phyloP scores from a whole-genome alignment of 495 filamentous ascomycete species.

The Melanomma pulvis-pyrius region DNA sequence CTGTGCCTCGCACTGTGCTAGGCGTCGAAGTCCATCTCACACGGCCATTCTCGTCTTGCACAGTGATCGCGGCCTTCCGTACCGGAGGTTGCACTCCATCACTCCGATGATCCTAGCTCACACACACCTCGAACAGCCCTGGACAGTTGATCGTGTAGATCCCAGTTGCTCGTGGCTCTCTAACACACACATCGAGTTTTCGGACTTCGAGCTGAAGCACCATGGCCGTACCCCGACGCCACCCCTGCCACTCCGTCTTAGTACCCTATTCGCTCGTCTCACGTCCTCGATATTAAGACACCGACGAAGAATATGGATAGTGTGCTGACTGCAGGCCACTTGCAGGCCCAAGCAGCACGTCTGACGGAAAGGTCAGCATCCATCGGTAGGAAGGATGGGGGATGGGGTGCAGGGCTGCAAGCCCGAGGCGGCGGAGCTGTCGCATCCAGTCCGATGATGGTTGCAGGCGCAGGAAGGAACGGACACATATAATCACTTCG shows the following conservation, averaged over 20 bases:
- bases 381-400: neutral
- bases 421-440: constrained; percentile 24
- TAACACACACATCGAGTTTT: neutral
- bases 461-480: neutral
- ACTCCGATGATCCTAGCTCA: neutral
- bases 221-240: constrained; percentile 23
- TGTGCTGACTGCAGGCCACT: constrained; percentile 29
- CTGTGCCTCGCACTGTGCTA: neutral
- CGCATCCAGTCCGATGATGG: constrained; percentile 5
- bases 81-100: constrained; percentile 7
- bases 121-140: neutral
- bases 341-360: constrained; percentile 9
- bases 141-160: neutral
- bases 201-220: constrained; percentile 34
- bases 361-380: constrained; percentile 28
- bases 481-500: constrained; percentile 23
- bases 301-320: constrained; percentile 19
- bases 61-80: neutral
- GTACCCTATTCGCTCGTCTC: constrained; percentile 26
- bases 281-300: constrained; percentile 14
- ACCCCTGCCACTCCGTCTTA: constrained; percentile 24
- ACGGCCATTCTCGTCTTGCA: neutral
- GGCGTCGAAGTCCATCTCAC: neutral
- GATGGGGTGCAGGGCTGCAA: constrained; percentile 15
- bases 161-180: constrained; percentile 2